Percentiles rank a stretch among this genome's conserved stretches.
Conservation (phyloP, 305 asterid genomes). For the Fraxinus floribunda region DNA sequence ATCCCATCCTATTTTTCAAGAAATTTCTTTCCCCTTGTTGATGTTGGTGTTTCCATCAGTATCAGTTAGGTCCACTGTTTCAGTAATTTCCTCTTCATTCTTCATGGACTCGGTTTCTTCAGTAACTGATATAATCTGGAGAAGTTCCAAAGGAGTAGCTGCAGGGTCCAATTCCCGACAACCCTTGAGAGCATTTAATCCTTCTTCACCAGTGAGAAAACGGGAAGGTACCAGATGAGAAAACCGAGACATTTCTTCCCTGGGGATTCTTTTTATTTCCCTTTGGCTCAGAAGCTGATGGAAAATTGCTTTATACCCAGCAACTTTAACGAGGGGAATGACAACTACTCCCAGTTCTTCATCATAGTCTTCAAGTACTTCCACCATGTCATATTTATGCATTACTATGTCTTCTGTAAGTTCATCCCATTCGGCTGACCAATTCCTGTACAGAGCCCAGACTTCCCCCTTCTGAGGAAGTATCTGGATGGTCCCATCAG, state of each 20-base stretch:
- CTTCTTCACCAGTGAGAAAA: conserved; percentile 64
- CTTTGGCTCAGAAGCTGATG: conserved; percentile 52
- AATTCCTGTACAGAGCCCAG: conserved; percentile 78
- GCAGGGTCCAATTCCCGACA: conserved; percentile 92
- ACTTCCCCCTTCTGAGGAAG: conserved; percentile 61
- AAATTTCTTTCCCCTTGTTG: conserved; percentile 26
- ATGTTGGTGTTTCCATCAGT: conserved; percentile 21
- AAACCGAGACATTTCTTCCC: conserved; percentile 83
- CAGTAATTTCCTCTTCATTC: conserved; percentile 27
- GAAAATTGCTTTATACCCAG: conserved; percentile 61
- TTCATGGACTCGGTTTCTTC: conserved; percentile 38
- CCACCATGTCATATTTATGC: conserved; percentile 69
- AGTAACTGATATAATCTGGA: conserved; percentile 44
- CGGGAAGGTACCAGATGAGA: conserved; percentile 87
- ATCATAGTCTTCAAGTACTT: conserved; percentile 67
- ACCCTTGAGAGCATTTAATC: conserved; percentile 51
- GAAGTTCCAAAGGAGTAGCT: conserved; percentile 68
- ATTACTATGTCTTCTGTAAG: conserved; percentile 63
- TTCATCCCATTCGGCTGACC: conserved; percentile 76
- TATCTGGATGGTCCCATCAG: conserved; percentile 46
- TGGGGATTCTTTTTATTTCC: conserved; percentile 58
- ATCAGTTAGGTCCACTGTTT: conserved; percentile 30
- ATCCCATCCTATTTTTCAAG: conserved; percentile 22
- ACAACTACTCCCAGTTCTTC: conserved; percentile 57
- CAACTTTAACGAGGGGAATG: conserved; percentile 60